phyloP scores from a whole-genome alignment of 2,329 filamentous ascomycete species.

The Aspergillus transmontanensis region DNA sequence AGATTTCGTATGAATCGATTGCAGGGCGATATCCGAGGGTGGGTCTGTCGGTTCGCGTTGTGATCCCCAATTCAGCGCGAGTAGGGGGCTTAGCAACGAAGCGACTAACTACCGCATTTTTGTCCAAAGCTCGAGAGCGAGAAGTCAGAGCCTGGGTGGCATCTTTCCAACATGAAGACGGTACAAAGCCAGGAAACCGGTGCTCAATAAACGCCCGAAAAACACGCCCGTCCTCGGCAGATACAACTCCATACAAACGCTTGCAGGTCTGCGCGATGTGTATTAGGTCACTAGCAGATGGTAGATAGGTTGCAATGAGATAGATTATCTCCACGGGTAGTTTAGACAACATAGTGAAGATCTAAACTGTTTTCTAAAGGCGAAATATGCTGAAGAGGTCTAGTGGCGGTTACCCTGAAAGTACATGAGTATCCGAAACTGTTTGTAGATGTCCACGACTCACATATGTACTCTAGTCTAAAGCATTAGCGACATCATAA shows the following conservation, averaged over 20 bases:
- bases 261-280: conserved; percentile 50
- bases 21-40: conserved; percentile 61
- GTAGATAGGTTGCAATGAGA: conserved; percentile 45
- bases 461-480: conserved; percentile 2
- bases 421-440: not conserved
- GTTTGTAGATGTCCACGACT: not conserved
- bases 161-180: conserved; percentile 50
- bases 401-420: not conserved
- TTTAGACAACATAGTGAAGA: conserved; percentile 31
- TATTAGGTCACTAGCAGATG: conserved; percentile 48
- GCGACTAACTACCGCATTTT: conserved; percentile 57
- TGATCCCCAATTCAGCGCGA: conserved; percentile 40
- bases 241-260: conserved; percentile 48
- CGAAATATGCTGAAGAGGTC: not conserved
- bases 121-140: conserved; percentile 59
- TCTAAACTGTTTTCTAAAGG: not conserved
- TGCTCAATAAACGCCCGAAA: conserved; percentile 50
- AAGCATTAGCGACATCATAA: not conserved
- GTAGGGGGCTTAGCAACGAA: conserved; percentile 49
- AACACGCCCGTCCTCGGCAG: conserved; percentile 51
- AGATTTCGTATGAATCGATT: conserved; percentile 61
- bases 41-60: conserved; percentile 50
- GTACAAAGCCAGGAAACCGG: conserved; percentile 50
- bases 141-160: conserved; percentile 58
- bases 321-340: conserved; percentile 49